Conservation (phyloP, 805 yeast species). For the Candida maltosa region DNA sequence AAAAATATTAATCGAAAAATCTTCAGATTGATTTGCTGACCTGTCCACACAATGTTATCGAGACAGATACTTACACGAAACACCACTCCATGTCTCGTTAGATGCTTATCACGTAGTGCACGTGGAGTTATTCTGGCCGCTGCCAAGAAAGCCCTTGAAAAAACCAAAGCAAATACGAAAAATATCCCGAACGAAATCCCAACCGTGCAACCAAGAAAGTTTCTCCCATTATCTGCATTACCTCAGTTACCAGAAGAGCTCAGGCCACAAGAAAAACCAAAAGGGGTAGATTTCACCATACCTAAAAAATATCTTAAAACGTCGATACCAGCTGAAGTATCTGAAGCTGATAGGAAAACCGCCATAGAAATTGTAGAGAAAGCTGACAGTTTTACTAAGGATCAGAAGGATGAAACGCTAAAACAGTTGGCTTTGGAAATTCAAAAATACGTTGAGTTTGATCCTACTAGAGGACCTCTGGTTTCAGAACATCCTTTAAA, state of each 20-base stretch:
- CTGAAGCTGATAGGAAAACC: constrained; percentile 3
- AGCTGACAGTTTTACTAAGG: neutral
- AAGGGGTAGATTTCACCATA: constrained; percentile 1
- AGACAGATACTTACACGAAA: no score
- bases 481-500: constrained; percentile 37
- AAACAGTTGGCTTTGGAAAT: constrained; percentile 10
- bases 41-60: no score
- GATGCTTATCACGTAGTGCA: no score
- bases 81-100: no score
- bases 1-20: no score
- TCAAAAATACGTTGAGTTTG: constrained; percentile 16
- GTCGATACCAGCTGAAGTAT: constrained; percentile 1
- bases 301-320: constrained; percentile 1
- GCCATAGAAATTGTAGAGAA: constrained; percentile 1
- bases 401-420: constrained; percentile 1
- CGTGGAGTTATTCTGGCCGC: no score
- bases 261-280: constrained; percentile 8
- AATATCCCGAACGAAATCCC: neutral
- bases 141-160: no score
- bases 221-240: constrained; percentile 27
- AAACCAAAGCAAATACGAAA: neutral
- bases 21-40: no score
- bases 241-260: constrained; percentile 26
- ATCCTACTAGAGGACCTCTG: constrained; percentile 21
- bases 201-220: constrained; percentile 8